A percentile compares a stretch with the other conserved stretches of the same genome.
Conservation (phyloP, 306 rosid genomes). For the Oxytropis ochrocephala region DNA sequence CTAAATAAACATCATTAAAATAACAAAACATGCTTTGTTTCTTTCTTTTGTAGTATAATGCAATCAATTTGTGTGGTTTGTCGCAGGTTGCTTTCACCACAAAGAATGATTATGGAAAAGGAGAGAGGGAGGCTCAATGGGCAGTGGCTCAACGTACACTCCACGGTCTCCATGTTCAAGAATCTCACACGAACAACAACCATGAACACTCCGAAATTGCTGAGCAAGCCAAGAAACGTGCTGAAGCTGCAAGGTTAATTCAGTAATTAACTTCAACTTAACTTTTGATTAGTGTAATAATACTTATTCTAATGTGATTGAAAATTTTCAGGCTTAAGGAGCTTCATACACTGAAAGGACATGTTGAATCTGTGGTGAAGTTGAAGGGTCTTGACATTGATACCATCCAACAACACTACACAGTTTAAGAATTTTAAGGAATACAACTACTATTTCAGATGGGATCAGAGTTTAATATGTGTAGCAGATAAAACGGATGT, state of each 20-base stretch:
- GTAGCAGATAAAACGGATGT: background rate
- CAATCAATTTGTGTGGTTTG: background rate
- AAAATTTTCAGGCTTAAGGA: conserved; percentile 56
- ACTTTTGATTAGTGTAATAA: background rate
- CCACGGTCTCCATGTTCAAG: conserved; percentile 51
- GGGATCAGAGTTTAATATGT: background rate
- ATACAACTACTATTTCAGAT: background rate
- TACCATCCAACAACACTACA: conserved; percentile 48
- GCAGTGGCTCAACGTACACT: conserved; percentile 66
- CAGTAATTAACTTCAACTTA: background rate
- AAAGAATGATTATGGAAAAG: conserved; percentile 69
- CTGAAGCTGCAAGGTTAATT: conserved; percentile 73
- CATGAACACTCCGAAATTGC: conserved; percentile 54
- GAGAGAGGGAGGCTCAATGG: conserved; percentile 85
- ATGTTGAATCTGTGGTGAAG: conserved; percentile 73
- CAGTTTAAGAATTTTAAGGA: conserved; percentile 22
- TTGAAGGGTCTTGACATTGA: conserved; percentile 74
- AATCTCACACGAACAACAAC: conserved; percentile 9
- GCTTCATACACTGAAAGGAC: conserved; percentile 77
- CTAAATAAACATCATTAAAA: background rate
- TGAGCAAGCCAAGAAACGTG: conserved; percentile 78
- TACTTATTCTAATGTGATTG: background rate
- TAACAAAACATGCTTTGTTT: background rate
- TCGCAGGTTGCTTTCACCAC: conserved; percentile 69
- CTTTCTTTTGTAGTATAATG: background rate